Base-by-base conservation (phyloP, 805 yeast genomes). In the Kregervanrija delftensis region DNA sequence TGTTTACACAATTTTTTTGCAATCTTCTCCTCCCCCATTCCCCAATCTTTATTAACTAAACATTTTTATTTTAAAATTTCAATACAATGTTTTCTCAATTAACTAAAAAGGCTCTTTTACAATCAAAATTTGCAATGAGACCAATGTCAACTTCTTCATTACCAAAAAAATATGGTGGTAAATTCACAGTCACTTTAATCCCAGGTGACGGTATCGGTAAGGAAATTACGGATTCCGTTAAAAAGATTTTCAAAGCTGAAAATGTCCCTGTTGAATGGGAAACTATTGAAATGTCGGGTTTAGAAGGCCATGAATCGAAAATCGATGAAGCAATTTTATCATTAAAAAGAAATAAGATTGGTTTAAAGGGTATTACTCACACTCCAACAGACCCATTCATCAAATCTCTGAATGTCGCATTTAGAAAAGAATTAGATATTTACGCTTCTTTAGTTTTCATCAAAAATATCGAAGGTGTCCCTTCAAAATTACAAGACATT, bases 131-230 rank as follows among this genome's bases (percentile, higher is more conserved):
- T 12, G 40, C 52, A 15, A 49, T 42, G 44, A 58, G 66, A 57
- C 46, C 58, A 10, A 55, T 62, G 49, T 64, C 68, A 11, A 62
- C 67, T 15, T 52, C 53, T 45, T 49, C 53, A 10, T 73, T 86
- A 60, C 95, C 96, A 60, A 87, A 87, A 73, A 85, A 86, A 70
- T 89, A 87, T 71, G 98, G 98, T 57, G 96, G 96, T 51, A 83
- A 83, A 65, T 90, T 79, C 76, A 86, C 91, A 43, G 96, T 93
- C 47, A 91, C 99, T 41, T 76, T 91, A 65, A 83, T 91, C 57
- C 98, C 98, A 48, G 96, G 99, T 70, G 99, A 91, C 65, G 98
- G 98, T 78, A 85, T 90, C 55, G 99, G 99, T 68, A 83, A 83
- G 63, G 96, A 90, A 73, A 86, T 90, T 64, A 84, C 98, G 48